Conservation (phyloP, 306 rosid species). For the Prunus armeniaca region DNA sequence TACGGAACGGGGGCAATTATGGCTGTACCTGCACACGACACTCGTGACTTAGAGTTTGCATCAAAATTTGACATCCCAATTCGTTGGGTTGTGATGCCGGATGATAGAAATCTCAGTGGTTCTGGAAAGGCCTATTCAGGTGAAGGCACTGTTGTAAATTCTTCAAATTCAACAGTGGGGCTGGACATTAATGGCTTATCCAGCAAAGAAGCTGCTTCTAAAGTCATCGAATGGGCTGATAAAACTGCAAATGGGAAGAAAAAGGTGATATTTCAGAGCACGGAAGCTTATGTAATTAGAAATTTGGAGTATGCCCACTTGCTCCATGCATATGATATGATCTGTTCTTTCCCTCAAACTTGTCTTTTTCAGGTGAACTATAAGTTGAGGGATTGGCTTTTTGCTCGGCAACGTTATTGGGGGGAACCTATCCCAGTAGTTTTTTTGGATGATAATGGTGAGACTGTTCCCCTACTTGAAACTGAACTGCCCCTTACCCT, state of each 20-base stretch:
- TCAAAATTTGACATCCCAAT: constrained; percentile 64
- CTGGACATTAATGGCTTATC: constrained; percentile 76
- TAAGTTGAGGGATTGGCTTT: constrained; percentile 98
- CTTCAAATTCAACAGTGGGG: constrained; percentile 53
- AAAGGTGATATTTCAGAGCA: constrained; percentile 50
- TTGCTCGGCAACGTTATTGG: constrained; percentile 99
- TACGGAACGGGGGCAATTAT: constrained; percentile 97
- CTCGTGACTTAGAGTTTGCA: constrained; percentile 90
- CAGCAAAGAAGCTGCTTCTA: constrained; percentile 72
- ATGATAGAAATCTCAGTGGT: constrained; percentile 41
- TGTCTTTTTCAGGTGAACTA: constrained; percentile 68
- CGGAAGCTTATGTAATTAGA: constrained; percentile 18
- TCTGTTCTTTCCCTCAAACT: constrained; percentile 11
- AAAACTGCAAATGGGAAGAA: constrained; percentile 79
- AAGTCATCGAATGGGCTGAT: constrained; percentile 89
- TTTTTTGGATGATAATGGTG: constrained; percentile 70
- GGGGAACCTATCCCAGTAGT: constrained; percentile 98
- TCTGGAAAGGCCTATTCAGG: constrained; percentile 69
- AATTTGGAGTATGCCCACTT: neutral
- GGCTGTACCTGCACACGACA: constrained; percentile 98
- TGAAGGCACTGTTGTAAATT: constrained; percentile 64
- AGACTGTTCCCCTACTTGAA: constrained; percentile 67
- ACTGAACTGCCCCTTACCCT: constrained; percentile 81
- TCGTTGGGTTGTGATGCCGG: constrained; percentile 66
- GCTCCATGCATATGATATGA: constrained; percentile 10